Evolutionary conservation across 2,329 filamentous ascomycete genomes (phyloP).

Genomic region (Monilinia aucupariae): DNA sequence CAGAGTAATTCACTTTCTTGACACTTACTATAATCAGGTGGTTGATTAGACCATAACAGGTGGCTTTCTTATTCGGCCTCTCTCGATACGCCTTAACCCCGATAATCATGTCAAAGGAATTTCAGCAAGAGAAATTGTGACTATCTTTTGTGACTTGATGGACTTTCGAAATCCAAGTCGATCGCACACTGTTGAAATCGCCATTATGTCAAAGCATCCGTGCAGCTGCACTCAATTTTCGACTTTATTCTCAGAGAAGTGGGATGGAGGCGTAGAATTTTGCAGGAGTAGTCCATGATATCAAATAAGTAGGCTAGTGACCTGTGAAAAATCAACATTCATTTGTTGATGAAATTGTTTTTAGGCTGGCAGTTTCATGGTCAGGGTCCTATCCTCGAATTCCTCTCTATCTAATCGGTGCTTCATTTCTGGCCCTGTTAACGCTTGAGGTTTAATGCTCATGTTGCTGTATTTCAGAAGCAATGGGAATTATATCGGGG

Average conservation of each 20-base stretch:
- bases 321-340: too few relatives aligned
- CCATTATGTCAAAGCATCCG: background rate
- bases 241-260: background rate
- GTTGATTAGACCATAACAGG: too few relatives aligned
- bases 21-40: too few relatives aligned
- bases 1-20: too few relatives aligned
- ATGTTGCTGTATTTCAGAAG: background rate
- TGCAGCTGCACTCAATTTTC: background rate
- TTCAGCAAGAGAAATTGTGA: background rate
- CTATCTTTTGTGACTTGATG: background rate
- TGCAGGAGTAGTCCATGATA: background rate
- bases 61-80: background rate
- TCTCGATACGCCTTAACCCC: too few relatives aligned
- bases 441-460: background rate
- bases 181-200: background rate
- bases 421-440: background rate
- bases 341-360: background rate
- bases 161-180: background rate
- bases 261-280: background rate
- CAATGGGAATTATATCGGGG: background rate
- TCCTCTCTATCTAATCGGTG: background rate
- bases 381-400: background rate
- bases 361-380: background rate
- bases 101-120: too few relatives aligned
- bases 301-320: rapidly evolving